Percentiles rank a stretch among this genome's conserved stretches.
Evolutionary conservation across 495 filamentous ascomycete species (phyloP).

Genomic region (Hypomontagnella submonticulosa): DNA sequence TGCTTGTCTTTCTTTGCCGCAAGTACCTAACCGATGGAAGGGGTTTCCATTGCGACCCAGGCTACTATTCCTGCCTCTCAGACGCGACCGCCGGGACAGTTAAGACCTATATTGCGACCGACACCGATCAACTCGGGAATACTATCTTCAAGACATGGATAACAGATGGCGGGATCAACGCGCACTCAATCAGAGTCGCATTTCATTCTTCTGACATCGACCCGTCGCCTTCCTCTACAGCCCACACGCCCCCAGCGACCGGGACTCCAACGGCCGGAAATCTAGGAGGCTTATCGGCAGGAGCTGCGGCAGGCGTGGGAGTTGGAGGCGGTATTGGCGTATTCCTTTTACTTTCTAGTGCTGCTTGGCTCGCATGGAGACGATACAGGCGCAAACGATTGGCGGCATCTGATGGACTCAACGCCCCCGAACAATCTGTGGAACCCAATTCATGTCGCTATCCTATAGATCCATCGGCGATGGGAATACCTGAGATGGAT

Average conservation of each 20-base stretch:
- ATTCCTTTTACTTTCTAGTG: constrained; percentile 5
- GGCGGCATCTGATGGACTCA: too few species aligned
- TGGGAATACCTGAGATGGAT: not conserved
- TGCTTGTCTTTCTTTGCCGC: not conserved
- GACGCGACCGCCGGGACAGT: not conserved
- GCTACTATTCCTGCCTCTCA: constrained; percentile 20
- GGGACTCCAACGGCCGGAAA: not conserved
- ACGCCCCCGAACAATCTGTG: not conserved
- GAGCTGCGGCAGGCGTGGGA: constrained; percentile 3
- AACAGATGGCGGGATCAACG: constrained; percentile 25
- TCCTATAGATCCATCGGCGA: not conserved
- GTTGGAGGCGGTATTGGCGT: constrained; percentile 7
- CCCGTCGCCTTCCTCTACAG: not conserved
- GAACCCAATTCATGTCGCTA: not conserved
- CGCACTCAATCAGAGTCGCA: constrained; percentile 34
- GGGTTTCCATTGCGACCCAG: constrained; percentile 23
- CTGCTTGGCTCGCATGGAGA: constrained; percentile 3
- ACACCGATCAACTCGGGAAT: constrained; percentile 20
- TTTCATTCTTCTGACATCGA: constrained; percentile 34
- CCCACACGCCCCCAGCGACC: not conserved
- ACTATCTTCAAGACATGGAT: constrained; percentile 20
- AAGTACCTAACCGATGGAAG: constrained; percentile 6
- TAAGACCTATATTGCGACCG: constrained; percentile 13
- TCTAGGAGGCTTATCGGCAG: constrained; percentile 2
- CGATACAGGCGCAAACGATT: constrained; percentile 1